phyloP scores from a whole-genome alignment of 1,284 basidiomycete species.

The Ceratobasidium papillatum region DNA sequence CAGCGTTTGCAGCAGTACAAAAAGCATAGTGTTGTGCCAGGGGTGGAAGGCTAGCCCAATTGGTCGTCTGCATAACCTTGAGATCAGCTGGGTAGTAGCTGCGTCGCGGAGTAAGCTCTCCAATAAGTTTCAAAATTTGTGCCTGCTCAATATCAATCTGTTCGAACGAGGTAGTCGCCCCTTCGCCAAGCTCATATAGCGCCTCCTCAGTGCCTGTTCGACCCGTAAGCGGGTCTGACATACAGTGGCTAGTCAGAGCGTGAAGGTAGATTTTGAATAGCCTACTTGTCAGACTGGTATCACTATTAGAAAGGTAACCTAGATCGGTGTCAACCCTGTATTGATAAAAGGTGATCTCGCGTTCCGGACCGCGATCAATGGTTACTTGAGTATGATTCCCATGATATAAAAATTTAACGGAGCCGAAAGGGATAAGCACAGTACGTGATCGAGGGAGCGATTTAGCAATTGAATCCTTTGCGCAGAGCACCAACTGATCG shows the following conservation, averaged over 20 bases:
- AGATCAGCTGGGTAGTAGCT: conserved; percentile 56
- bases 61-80: conserved; percentile 54
- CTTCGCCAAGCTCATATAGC: conserved; percentile 53
- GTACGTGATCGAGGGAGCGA: conserved; percentile 46
- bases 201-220: conserved; percentile 60
- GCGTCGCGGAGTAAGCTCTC: conserved; percentile 52
- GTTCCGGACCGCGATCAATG: not conserved
- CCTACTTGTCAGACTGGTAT: conserved; percentile 51
- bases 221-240: conserved; percentile 58
- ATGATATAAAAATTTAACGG: conserved; percentile 38
- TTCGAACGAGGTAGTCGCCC: conserved; percentile 55
- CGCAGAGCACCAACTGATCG: conserved; percentile 44
- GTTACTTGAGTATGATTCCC: conserved; percentile 41
- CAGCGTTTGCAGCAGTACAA: not conserved
- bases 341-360: conserved; percentile 43
- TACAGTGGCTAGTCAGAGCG: conserved; percentile 55
- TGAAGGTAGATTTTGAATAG: conserved; percentile 59
- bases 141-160: conserved; percentile 50
- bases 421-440: conserved; percentile 54
- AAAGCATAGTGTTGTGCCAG: conserved; percentile 53
- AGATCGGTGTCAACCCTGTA: conserved; percentile 56
- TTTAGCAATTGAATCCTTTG: not conserved
- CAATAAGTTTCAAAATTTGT: conserved; percentile 53
- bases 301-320: conserved; percentile 52
- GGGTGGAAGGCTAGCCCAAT: conserved; percentile 51